Percentiles rank a stretch among this genome's conserved stretches.
phyloP scores from a whole-genome alignment of 371 early-diverging fungal genomes.

The Mucor plumbeus region DNA sequence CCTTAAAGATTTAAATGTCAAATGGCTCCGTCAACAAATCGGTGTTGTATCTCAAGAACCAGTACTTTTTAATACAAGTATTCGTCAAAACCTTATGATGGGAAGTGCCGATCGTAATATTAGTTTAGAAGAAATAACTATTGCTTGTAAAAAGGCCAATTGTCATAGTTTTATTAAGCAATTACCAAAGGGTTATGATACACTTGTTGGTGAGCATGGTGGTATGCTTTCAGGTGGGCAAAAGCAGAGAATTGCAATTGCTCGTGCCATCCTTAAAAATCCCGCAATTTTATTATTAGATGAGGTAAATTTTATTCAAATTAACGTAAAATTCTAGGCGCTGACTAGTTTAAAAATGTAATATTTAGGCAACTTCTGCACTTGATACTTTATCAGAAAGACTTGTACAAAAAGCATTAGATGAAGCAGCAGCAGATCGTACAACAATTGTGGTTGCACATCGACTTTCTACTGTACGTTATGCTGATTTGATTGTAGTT shows the following conservation, averaged over 20 bases:
- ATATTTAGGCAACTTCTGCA: constrained; percentile 70
- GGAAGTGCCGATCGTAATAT: constrained; percentile 49
- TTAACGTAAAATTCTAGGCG: neutral
- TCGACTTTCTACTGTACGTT: constrained; percentile 77
- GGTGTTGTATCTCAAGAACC: constrained; percentile 92
- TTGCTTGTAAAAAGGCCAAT: constrained; percentile 68
- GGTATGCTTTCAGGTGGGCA: constrained; percentile 84
- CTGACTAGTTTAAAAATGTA: neutral
- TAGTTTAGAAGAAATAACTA: constrained; percentile 59
- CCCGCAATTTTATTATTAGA: constrained; percentile 49
- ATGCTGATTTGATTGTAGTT: constrained; percentile 86
- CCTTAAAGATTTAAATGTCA: constrained; percentile 66
- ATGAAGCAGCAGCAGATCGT: constrained; percentile 72
- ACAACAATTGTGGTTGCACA: constrained; percentile 96
- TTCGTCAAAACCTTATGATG: constrained; percentile 77
- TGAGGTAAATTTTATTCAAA: constrained; percentile 32
- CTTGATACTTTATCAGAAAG: constrained; percentile 82
- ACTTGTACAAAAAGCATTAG: constrained; percentile 80
- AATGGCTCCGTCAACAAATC: constrained; percentile 77
- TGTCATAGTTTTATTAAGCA: constrained; percentile 76
- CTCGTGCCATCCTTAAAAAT: constrained; percentile 52
- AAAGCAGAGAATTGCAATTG: constrained; percentile 53
- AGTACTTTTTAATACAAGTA: constrained; percentile 79
- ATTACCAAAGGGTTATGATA: constrained; percentile 77
- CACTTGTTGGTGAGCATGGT: constrained; percentile 71